These are phyloP conservation scores for Colletotrichum viniferum DNA, from an alignment of 2,329 filamentous ascomycete species.

Conservation along the genomic window DNA sequence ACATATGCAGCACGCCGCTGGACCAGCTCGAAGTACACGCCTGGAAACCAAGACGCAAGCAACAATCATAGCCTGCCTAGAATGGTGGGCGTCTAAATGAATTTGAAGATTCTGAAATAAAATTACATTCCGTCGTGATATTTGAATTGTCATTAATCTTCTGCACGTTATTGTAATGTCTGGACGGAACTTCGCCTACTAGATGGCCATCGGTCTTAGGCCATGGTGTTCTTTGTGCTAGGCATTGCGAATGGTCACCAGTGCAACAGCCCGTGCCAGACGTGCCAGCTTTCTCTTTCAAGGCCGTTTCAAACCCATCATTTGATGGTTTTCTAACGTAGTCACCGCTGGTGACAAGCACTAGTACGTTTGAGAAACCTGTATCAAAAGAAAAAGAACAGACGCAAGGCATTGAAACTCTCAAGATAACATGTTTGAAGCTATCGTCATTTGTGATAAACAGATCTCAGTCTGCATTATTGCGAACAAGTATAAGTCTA, in stretches of 20 bases:
- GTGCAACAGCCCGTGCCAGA: too few relatives aligned
- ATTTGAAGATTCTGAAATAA: neutral
- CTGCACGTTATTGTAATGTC: neutral
- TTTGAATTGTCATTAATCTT: neutral
- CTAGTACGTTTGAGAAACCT: neutral
- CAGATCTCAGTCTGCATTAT: neutral
- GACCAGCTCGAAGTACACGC: neutral
- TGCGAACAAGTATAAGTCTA: neutral
- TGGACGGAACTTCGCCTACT: neutral
- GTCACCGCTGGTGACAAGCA: fast-evolving
- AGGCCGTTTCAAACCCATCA: neutral
- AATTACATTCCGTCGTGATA: neutral
- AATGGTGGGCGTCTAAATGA: neutral
- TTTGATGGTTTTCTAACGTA: fast-evolving
- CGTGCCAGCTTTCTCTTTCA: neutral
- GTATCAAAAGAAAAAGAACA: neutral
- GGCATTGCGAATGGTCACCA: neutral
- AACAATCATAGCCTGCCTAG: neutral
- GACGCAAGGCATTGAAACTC: neutral
- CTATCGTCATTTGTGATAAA: neutral
- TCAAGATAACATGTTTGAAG: fast-evolving
- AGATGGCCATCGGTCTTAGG: neutral
- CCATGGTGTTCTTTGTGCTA: neutral
- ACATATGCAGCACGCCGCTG: neutral
- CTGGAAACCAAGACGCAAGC: neutral